phyloP scores from a whole-genome alignment of 2,329 filamentous ascomycete genomes.

The Bisporella sp. region DNA sequence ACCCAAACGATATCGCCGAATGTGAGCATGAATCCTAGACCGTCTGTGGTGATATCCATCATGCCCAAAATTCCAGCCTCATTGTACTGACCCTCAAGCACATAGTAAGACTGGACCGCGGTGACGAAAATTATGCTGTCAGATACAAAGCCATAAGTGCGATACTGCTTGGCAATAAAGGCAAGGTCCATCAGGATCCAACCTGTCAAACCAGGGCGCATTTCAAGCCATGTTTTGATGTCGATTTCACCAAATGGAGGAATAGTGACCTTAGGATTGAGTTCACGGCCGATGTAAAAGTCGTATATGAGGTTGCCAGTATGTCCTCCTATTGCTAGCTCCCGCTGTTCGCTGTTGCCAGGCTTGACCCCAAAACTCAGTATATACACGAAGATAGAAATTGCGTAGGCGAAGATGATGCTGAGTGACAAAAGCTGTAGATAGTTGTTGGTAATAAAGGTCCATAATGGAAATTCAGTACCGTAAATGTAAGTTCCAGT shows the following conservation, averaged over 20 bases:
- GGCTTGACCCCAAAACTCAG: slow-evolving; percentile 74
- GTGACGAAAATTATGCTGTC: slow-evolving; percentile 81
- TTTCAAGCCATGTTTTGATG: slow-evolving; percentile 83
- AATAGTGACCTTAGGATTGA: slow-evolving; percentile 78
- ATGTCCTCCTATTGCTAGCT: slow-evolving; percentile 70
- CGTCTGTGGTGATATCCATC: slow-evolving; percentile 89
- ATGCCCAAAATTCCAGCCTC: slow-evolving; percentile 85
- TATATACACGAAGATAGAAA: slow-evolving; percentile 75
- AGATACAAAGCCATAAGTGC: slow-evolving; percentile 72
- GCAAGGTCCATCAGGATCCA: slow-evolving; percentile 83
- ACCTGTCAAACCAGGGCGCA: slow-evolving; percentile 84
- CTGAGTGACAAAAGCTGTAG: slow-evolving; percentile 78
- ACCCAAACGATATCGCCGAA: slow-evolving; percentile 94
- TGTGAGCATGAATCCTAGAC: slow-evolving; percentile 90
- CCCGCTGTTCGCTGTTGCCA: slow-evolving; percentile 64
- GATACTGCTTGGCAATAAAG: slow-evolving; percentile 83
- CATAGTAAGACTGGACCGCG: slow-evolving; percentile 71
- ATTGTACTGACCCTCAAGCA: slow-evolving; percentile 79
- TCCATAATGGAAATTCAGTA: slow-evolving; percentile 81
- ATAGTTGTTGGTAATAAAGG: slow-evolving; percentile 88
- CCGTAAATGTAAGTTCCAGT: slow-evolving; percentile 73
- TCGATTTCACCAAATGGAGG: slow-evolving; percentile 81
- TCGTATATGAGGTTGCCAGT: slow-evolving; percentile 86
- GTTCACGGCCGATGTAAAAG: slow-evolving; percentile 92
- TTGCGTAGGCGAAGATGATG: slow-evolving; percentile 63